These are phyloP conservation scores for Polygonum aviculare DNA, from an alignment of 148 eudicot genomes.

Conservation along the genomic window DNA sequence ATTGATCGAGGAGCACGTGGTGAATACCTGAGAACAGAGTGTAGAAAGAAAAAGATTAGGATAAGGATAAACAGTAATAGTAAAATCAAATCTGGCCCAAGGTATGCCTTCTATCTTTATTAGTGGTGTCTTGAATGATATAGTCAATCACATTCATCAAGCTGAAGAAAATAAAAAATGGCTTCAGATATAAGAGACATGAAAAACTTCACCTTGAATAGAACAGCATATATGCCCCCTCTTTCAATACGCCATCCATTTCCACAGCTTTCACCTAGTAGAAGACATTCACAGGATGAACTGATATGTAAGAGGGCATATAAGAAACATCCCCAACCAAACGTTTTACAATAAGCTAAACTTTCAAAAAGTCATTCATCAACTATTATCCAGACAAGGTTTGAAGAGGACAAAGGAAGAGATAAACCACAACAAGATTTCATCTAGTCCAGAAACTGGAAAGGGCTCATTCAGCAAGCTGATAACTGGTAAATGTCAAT, in stretches of 20 bases:
- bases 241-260: slow-evolving; percentile 49
- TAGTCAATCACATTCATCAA: neutral
- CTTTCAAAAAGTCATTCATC: neutral
- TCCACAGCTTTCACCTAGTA: slow-evolving; percentile 65
- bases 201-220: slow-evolving; percentile 56
- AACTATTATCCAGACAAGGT: neutral
- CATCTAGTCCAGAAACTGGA: slow-evolving; percentile 7
- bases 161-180: neutral
- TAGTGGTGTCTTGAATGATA: neutral
- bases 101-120: neutral
- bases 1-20: slow-evolving; percentile 79
- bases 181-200: neutral
- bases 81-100: neutral
- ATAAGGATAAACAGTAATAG: neutral
- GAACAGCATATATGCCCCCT: slow-evolving; percentile 85
- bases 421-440: neutral
- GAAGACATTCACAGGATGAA: neutral
- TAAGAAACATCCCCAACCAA: neutral
- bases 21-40: slow-evolving; percentile 45
- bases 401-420: neutral
- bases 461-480: neutral
- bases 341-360: neutral
- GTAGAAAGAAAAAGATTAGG: neutral
- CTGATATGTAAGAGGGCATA: neutral
- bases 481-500: neutral